These are phyloP conservation scores for Saturnispora dispora DNA, from an alignment of 805 yeast species.

Conservation along the genomic window DNA sequence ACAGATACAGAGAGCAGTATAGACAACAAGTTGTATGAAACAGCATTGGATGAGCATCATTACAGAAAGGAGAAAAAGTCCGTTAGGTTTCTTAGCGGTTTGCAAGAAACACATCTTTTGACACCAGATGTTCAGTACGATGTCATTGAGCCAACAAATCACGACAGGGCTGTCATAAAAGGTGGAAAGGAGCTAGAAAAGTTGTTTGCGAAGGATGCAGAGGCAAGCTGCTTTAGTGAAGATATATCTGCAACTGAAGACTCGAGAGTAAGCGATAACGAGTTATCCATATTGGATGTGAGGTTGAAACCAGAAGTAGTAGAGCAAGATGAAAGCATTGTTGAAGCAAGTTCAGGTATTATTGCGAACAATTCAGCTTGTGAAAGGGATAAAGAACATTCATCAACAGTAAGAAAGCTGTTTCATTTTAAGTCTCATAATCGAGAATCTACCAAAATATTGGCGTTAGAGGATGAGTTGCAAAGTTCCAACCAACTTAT, in stretches of 20 bases:
- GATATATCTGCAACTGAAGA: neutral
- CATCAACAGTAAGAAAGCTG: neutral
- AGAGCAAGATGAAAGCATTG: neutral
- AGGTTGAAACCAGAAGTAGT: neutral
- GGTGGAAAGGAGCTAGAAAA: neutral
- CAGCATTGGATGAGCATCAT: neutral
- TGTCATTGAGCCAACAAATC: neutral
- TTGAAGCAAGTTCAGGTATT: neutral
- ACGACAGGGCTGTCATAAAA: neutral
- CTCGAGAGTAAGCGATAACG: neutral
- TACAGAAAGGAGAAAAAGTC: slow-evolving; percentile 2
- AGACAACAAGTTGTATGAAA: slow-evolving; percentile 1
- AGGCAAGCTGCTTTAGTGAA: too few species aligned
- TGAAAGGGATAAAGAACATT: neutral
- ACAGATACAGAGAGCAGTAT: slow-evolving; percentile 3
- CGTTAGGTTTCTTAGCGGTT: slow-evolving; percentile 6
- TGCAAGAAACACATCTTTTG: neutral
- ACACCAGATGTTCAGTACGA: neutral
- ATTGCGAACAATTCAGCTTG: neutral
- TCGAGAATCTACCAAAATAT: neutral
- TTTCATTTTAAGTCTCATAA: neutral
- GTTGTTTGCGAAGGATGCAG: neutral
- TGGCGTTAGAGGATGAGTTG: neutral
- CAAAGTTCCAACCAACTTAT: neutral
- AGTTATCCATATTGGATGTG: neutral